Percentiles rank a stretch among this genome's conserved stretches.
Conservation (phyloP, 495 filamentous ascomycete genomes). For the Chaetomium cochliodes region DNA sequence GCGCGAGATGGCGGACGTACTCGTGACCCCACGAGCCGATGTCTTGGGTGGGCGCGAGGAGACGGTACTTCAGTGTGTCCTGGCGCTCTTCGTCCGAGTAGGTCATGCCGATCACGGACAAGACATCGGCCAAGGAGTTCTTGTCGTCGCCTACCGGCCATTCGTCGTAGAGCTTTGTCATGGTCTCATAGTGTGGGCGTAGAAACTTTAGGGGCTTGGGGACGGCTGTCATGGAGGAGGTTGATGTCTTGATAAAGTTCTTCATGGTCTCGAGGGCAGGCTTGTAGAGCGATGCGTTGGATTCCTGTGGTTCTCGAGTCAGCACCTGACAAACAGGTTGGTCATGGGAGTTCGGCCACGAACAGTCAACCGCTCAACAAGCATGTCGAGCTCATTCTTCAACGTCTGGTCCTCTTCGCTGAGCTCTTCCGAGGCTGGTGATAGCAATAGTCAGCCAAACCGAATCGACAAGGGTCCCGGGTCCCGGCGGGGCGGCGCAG, state of each 20-base stretch:
- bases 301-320: slow-evolving; percentile 56
- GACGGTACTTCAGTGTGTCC: slow-evolving; percentile 92
- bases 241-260: slow-evolving; percentile 96
- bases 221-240: slow-evolving; percentile 98
- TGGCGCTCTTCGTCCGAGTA: slow-evolving; percentile 94
- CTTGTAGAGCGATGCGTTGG: slow-evolving; percentile 83
- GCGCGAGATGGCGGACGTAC: slow-evolving; percentile 91
- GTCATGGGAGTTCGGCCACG: slow-evolving; percentile 16
- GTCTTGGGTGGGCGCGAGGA: slow-evolving; percentile 85
- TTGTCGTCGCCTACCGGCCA: slow-evolving; percentile 84
- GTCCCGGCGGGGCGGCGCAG: background rate
- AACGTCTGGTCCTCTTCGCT: slow-evolving; percentile 97
- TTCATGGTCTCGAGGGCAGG: slow-evolving; percentile 93
- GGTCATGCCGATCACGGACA: slow-evolving; percentile 98
- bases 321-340: slow-evolving; percentile 34
- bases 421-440: slow-evolving; percentile 65
- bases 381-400: slow-evolving; percentile 97
- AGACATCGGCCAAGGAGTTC: slow-evolving; percentile 86
- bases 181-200: slow-evolving; percentile 85
- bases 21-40: slow-evolving; percentile 98
- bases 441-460: slow-evolving; percentile 27
- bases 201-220: slow-evolving; percentile 98
- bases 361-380: slow-evolving; percentile 92
- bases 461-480: background rate
- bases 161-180: slow-evolving; percentile 80